These are phyloP conservation scores for Leccinum variicolor DNA, from an alignment of 768 basidiomycete genomes.

Conservation along the genomic window DNA sequence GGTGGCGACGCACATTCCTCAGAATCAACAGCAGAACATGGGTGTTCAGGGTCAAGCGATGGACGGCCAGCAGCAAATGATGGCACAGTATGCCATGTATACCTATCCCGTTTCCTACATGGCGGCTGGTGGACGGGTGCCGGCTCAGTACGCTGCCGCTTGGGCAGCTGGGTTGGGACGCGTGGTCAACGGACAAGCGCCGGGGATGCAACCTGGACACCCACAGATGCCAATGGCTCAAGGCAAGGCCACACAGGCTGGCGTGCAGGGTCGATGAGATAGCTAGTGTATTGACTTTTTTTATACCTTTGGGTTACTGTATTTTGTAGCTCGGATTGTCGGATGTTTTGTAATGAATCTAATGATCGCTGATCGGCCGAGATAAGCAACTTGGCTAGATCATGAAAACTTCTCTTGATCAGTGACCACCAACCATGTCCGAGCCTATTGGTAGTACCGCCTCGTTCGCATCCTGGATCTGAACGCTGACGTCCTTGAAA, in stretches of 20 bases:
- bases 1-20: conserved; percentile 22
- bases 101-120: conserved; percentile 23
- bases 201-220: conserved; percentile 28
- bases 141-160: conserved; percentile 18
- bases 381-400: conserved; percentile 13
- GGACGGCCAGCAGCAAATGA: conserved; percentile 28
- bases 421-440: conserved; percentile 22
- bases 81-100: conserved; percentile 30
- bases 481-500: conserved; percentile 27
- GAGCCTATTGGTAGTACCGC: conserved; percentile 25
- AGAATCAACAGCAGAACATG: conserved; percentile 29
- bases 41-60: conserved; percentile 20
- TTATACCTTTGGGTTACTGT: conserved; percentile 14
- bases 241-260: conserved; percentile 33
- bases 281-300: conserved; percentile 4
- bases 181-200: conserved; percentile 24
- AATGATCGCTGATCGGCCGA: conserved; percentile 10
- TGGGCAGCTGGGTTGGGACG: conserved; percentile 24
- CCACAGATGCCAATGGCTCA: conserved; percentile 29
- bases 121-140: conserved; percentile 14
- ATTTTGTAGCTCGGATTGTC: neutral
- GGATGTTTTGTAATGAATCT: conserved; percentile 5
- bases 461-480: neutral
- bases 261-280: conserved; percentile 33
- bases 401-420: conserved; percentile 1